Conservation (phyloP, 2,329 filamentous ascomycete genomes). For the Waltergamsia citrina region DNA sequence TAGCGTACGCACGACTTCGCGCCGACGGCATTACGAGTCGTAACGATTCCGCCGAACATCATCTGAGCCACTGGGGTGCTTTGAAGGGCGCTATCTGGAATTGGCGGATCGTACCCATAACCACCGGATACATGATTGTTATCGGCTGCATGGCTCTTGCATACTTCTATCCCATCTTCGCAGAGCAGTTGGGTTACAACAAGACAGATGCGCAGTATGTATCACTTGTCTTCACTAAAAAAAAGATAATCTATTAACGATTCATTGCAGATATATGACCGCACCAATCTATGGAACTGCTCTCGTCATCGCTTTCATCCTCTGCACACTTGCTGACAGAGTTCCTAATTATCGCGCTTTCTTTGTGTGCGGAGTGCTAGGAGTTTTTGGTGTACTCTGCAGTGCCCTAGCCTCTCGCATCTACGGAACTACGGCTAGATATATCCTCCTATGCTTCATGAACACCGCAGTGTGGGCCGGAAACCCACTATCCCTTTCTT, state of each 20-base stretch:
- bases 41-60: slow-evolving; percentile 33
- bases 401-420: slow-evolving; percentile 34
- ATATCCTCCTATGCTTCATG: slow-evolving; percentile 43
- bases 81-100: slow-evolving; percentile 16
- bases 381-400: too few species aligned
- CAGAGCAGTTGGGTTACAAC: slow-evolving; percentile 17
- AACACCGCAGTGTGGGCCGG: slow-evolving; percentile 42
- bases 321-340: too few species aligned
- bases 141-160: slow-evolving; percentile 17
- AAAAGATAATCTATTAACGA: too few species aligned
- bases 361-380: slow-evolving; percentile 37
- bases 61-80: slow-evolving; percentile 9
- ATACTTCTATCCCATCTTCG: slow-evolving; percentile 22
- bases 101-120: slow-evolving; percentile 13
- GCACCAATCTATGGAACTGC: too few species aligned
- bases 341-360: slow-evolving; percentile 35
- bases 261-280: too few species aligned
- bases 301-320: too few species aligned
- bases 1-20: slow-evolving; percentile 51
- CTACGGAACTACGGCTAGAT: slow-evolving; percentile 39
- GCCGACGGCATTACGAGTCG: slow-evolving; percentile 58
- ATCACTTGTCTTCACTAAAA: too few species aligned
- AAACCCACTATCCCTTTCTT: slow-evolving; percentile 40
- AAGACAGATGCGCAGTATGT: too few species aligned
- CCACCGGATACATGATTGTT: slow-evolving; percentile 16